Conservation (phyloP, 192 early-diverging fungal species). For the Mortierella antarctica region DNA sequence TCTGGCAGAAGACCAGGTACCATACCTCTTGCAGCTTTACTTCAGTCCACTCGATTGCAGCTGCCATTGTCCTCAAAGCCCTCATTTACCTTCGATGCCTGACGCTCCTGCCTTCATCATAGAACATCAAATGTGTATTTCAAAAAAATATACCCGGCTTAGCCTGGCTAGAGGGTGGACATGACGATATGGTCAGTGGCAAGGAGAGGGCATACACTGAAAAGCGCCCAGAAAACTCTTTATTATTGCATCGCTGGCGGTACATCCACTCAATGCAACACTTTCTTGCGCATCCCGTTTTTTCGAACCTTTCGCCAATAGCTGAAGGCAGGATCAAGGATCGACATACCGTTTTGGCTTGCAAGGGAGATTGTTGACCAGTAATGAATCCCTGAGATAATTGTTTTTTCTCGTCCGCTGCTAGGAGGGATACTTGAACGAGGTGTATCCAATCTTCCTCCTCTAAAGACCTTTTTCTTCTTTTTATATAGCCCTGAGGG, state of each 20-base stretch:
- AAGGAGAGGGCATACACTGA: not conserved
- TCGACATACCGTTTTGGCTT: constrained; percentile 47
- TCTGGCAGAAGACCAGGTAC: constrained; percentile 62
- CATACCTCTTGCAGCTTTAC: not conserved
- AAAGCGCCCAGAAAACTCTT: not conserved
- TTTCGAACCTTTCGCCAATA: not conserved
- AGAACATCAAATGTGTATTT: constrained; percentile 41
- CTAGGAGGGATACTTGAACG: not conserved
- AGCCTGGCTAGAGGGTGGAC: constrained; percentile 40
- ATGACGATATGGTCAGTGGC: constrained; percentile 25
- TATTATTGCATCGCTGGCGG: no score
- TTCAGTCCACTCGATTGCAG: no score
- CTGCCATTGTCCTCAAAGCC: not conserved
- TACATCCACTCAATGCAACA: no score
- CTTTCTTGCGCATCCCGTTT: no score
- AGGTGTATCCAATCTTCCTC: not conserved
- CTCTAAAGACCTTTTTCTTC: not conserved
- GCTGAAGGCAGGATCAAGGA: constrained; percentile 42
- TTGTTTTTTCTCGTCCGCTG: not conserved
- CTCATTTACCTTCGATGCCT: not conserved
- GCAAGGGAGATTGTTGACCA: constrained; percentile 38
- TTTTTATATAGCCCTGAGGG: constrained; percentile 8
- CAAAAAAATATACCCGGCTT: constrained; percentile 33
- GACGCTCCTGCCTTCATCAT: not conserved
- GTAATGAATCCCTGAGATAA: constrained; percentile 1